Evolutionary conservation across 306 rosid genomes (phyloP), one percentile per base, ranked within the genome.

Genomic region (Cicer arietinum): DNA sequence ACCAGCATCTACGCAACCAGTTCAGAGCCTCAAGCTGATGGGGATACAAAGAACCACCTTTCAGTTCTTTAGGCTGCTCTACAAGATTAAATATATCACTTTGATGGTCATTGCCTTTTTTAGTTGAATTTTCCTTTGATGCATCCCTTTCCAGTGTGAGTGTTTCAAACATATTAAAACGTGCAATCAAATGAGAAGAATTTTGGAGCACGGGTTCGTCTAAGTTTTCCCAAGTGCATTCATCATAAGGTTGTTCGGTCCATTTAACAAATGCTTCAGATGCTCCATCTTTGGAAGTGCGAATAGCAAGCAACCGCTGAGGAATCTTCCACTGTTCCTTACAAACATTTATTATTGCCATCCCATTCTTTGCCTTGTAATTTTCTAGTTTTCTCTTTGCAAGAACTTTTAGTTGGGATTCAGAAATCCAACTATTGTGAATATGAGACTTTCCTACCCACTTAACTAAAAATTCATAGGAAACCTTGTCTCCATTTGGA

Each of bases 1-100:
- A 77, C 99, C 99, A 95, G 87, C 99, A 95, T 74, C 83, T 95
- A 43, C 99, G 90, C 91, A 95, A 86, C 99, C 99, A 95, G 85
- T 95, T 95, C 77, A 95, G 86, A 41, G 99, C 99, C 89, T 95
- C 99, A 80, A 95, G 99, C 83, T 95, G 99, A 82, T 95, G 99
- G 77, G 98, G 99, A 89, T 92, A 95, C 87, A 95, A 85, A 73
- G 91, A 82, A 77, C 99, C 98, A 54, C 98, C 99, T 82, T 88
- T 89, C 39, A 95, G 88, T 82, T 95, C 97, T 89, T 69, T 79
- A 35, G 99, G 99, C 85, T 95, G 99, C 90, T 92, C 97, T 12
- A 79, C 78, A 52, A 95, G 97, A 77, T 84, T 88, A 73, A 77
- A 68, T 65, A 92, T 78, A 78, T 95, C 99, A 83, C 54, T 85